Evolutionary conservation across 2,329 filamentous ascomycete species (phyloP).

Genomic region (Ophiostoma himal-ulmi): DNA sequence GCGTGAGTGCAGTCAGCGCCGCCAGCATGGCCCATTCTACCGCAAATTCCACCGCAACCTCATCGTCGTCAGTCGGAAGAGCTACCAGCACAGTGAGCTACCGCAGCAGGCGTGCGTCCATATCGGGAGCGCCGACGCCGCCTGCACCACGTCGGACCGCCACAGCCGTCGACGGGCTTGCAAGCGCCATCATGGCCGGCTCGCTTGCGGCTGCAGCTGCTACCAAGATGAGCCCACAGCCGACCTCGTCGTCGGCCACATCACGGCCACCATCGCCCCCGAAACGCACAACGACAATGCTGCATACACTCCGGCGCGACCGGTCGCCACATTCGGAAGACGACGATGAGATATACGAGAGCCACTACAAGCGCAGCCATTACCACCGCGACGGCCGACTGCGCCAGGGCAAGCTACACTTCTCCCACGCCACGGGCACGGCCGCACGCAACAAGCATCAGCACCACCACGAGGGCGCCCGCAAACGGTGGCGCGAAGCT

Average conservation of each 20-base stretch:
- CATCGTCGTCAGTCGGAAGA: background rate
- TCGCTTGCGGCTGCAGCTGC: constrained; percentile 57
- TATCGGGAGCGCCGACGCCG: background rate
- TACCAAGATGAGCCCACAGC: background rate
- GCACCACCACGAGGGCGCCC: constrained; percentile 71
- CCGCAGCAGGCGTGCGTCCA: background rate
- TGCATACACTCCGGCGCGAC: constrained; percentile 60
- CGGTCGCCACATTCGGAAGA: constrained; percentile 39
- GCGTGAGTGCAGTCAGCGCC: background rate
- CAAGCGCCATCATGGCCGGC: constrained; percentile 68
- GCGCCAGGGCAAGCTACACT: constrained; percentile 31
- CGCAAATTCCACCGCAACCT: background rate
- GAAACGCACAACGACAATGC: constrained; percentile 40
- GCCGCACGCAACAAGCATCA: constrained; percentile 65
- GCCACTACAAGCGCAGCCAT: constrained; percentile 18
- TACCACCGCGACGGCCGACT: constrained; percentile 38
- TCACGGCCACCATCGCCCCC: constrained; percentile 9
- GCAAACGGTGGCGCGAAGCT: constrained; percentile 70
- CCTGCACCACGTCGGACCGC: constrained; percentile 14
- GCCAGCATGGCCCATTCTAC: background rate
- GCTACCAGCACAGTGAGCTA: constrained; percentile 9
- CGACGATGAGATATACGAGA: constrained; percentile 30
- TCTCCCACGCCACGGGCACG: constrained; percentile 17
- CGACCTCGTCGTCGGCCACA: constrained; percentile 34
- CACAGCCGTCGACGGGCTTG: constrained; percentile 56